Base-by-base conservation (phyloP, 176 grass and related monocot genomes). In the Cenchrus purpureus region DNA sequence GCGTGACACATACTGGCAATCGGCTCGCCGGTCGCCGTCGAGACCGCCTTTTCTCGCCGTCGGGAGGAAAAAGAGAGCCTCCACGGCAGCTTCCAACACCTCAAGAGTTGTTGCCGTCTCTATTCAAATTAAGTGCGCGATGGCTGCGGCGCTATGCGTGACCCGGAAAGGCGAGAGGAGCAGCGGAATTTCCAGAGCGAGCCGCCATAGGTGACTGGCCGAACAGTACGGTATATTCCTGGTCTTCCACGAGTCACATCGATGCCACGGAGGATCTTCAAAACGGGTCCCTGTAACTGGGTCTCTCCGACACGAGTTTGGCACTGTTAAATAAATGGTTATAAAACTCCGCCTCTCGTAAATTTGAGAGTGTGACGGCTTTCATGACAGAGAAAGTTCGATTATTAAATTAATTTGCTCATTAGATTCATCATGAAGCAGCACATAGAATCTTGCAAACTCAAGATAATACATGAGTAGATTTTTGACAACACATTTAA, bases 181-280 rank as follows among this genome's bases (percentile, higher is more conserved):
- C 19, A 3, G 16, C 16, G 22, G 19, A 1, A 19, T 20, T 17
- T 70, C 28, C 66, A 4, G 37, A 48, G 51, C 20, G 28, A 13
- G 61, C 79, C 79, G 76, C 29, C 31, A 12, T 13, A 10, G 81
- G 62, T 12, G 65, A 17, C 61, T 46, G 44, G 13, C n/a, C 43
- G 68, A 17, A 20, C n/a, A n/a, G 15, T 45, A 14, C 57, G 9
- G 57, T n/a, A 46, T 25, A 37, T 56, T 17, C 15, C 10, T 14
- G 66, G 71, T 83, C 13, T 22, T 32, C 13, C 42, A 14, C 19
- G 69, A 1, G 50, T 74, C 76, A 13, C 75, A 73, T 88, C 87
- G n/a, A 4, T n/a, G 75, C 32, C 14, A 31, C 59, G 59, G 42
- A 6, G 48, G 15, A 10, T 49, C 59, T 7, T 74, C 52, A 51